Conservation (phyloP, 2,329 filamentous ascomycete genomes). For the Pseudogymnoascus sp. region DNA sequence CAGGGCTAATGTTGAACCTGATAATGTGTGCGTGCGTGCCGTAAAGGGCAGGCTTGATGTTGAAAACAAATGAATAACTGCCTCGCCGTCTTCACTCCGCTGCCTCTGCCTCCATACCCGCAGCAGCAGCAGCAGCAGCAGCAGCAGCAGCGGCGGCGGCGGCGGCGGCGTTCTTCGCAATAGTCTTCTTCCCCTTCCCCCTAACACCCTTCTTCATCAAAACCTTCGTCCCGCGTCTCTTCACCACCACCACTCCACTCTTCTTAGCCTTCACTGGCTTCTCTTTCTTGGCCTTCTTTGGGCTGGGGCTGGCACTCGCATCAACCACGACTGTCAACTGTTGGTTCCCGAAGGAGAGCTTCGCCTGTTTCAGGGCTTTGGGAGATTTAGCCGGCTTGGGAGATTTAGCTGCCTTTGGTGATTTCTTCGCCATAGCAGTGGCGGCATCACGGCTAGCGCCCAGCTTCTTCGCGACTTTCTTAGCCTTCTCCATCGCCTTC, state of each 20-base stretch:
- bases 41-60: not conserved
- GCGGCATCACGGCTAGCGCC: too few relatives aligned
- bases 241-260: not conserved
- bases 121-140: not conserved
- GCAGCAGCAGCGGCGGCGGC: not conserved
- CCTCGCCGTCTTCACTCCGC: not conserved
- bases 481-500: not conserved
- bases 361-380: not conserved
- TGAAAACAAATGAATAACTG: not conserved
- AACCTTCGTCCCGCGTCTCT: not conserved
- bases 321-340: not conserved
- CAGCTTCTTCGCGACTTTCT: not conserved
- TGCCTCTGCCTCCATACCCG: not conserved
- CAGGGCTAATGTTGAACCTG: constrained; percentile 6
- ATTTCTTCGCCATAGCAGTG: not conserved
- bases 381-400: not conserved
- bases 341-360: not conserved
- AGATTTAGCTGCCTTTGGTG: not conserved
- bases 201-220: constrained; percentile 1
- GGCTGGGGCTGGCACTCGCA: not conserved
- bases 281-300: not conserved
- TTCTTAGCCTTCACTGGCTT: not conserved
- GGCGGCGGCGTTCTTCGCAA: not conserved
- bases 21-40: not conserved
- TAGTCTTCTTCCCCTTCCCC: not conserved